These are phyloP conservation scores for Globisporangium takayamanum DNA, from an alignment of 352 stramenopile species.

Conservation along the genomic window DNA sequence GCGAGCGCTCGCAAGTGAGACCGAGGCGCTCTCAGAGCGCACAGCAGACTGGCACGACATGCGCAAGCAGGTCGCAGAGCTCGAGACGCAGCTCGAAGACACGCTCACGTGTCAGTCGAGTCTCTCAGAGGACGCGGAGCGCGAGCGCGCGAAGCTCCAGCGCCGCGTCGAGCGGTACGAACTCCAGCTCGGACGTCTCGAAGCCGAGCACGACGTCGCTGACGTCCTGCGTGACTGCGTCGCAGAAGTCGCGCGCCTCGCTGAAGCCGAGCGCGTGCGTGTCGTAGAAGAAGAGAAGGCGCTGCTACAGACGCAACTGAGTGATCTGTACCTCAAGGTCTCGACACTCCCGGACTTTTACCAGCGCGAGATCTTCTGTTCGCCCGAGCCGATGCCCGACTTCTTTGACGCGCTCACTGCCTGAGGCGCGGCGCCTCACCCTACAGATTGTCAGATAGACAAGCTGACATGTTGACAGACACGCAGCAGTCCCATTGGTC, in stretches of 20 bases:
- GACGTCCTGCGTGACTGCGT: slow-evolving; percentile 52
- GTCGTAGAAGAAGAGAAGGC: slow-evolving; percentile 61
- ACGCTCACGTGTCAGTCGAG: slow-evolving; percentile 13
- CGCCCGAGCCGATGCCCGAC: slow-evolving; percentile 52
- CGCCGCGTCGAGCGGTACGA: slow-evolving; percentile 49
- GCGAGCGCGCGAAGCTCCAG: slow-evolving; percentile 28
- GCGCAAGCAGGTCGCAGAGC: slow-evolving; percentile 17
- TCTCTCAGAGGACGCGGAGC: slow-evolving; percentile 21
- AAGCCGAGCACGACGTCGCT: slow-evolving; percentile 44
- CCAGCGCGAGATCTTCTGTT: slow-evolving; percentile 81
- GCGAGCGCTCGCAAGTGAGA: slow-evolving; percentile 28
- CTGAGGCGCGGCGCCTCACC: neutral
- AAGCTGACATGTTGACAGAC: neutral
- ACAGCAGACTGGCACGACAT: slow-evolving; percentile 23
- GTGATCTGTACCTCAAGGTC: slow-evolving; percentile 76
- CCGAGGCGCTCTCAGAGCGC: slow-evolving; percentile 15
- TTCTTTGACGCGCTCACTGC: slow-evolving; percentile 81
- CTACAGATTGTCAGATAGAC: no score
- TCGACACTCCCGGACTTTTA: slow-evolving; percentile 83
- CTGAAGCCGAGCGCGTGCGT: slow-evolving; percentile 51
- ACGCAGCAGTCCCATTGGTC: neutral
- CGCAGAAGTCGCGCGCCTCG: slow-evolving; percentile 37
- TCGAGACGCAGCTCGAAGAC: slow-evolving; percentile 25
- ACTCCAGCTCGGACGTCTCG: slow-evolving; percentile 42
- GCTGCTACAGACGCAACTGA: slow-evolving; percentile 62